Evolutionary conservation across 2,329 filamentous ascomycete genomes (phyloP).

Genomic region (Calonectria multiphialidica): DNA sequence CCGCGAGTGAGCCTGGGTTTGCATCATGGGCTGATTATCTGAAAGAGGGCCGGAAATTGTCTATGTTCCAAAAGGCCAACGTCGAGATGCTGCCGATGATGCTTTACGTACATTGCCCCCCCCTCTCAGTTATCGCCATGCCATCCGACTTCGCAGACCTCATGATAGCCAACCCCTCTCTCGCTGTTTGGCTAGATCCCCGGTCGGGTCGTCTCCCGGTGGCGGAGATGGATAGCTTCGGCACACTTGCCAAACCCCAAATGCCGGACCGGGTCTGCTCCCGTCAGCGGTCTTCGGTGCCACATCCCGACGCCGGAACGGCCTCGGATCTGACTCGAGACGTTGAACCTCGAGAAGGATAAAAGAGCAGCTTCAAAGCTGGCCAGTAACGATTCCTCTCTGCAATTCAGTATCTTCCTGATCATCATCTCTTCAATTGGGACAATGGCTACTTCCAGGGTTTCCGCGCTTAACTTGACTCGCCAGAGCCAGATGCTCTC

Average conservation of each 20-base stretch:
- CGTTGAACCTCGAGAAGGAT: slow-evolving; percentile 25
- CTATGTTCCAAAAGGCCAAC: background rate
- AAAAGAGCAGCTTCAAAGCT: slow-evolving; percentile 31
- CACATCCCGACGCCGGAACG: slow-evolving; percentile 15
- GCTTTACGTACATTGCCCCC: background rate
- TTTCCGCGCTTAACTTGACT: slow-evolving; percentile 28
- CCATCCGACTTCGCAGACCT: background rate
- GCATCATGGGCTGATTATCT: slow-evolving; percentile 19
- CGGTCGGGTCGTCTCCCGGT: slow-evolving; percentile 30
- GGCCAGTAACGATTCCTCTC: background rate
- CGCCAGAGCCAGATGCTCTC: slow-evolving; percentile 33
- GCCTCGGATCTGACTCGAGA: background rate
- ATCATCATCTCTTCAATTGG: slow-evolving; percentile 19
- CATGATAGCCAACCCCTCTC: slow-evolving; percentile 3
- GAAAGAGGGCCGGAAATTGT: slow-evolving; percentile 1
- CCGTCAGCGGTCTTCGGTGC: slow-evolving; percentile 23
- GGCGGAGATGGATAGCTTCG: slow-evolving; percentile 17
- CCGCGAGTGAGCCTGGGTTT: slow-evolving; percentile 27
- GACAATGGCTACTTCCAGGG: slow-evolving; percentile 34
- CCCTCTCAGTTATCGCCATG: background rate
- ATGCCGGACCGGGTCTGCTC: slow-evolving; percentile 18
- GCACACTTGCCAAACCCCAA: background rate
- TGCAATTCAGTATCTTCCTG: background rate
- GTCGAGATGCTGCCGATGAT: background rate
- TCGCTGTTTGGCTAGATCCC: background rate